A percentile compares a stretch with the other conserved stretches of the same genome.
These are phyloP conservation scores for Xanthoconium separans DNA, from an alignment of 1,284 basidiomycete species.

Conservation along the genomic window DNA sequence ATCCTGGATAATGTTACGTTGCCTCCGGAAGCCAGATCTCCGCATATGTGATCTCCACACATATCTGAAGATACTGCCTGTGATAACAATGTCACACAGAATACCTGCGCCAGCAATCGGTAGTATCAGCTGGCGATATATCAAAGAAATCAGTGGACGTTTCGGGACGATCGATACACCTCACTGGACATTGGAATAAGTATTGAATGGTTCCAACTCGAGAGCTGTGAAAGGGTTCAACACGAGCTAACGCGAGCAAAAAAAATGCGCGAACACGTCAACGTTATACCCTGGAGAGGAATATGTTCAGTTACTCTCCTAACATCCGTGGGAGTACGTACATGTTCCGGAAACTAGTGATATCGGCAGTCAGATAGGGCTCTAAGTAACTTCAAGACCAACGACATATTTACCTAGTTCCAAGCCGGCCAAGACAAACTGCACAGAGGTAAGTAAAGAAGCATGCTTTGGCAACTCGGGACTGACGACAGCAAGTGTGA, in stretches of 20 bases:
- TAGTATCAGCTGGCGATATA: conserved; percentile 1
- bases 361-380: too few relatives aligned
- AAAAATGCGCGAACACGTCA: conserved; percentile 6
- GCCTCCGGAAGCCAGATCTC: conserved; percentile 2
- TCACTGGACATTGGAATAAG: conserved; percentile 9
- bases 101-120: not conserved
- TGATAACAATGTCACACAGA: conserved; percentile 9
- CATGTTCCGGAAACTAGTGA: conserved; percentile 5
- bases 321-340: not conserved
- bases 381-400: not conserved
- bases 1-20: conserved; percentile 5
- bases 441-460: not conserved
- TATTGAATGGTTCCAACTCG: conserved; percentile 5
- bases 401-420: not conserved
- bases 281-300: conserved; percentile 5
- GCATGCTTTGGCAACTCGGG: too few relatives aligned
- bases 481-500: conserved; percentile 10
- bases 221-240: conserved; percentile 2
- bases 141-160: not conserved
- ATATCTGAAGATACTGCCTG: conserved; percentile 8
- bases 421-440: not conserved
- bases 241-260: not conserved
- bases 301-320: not conserved
- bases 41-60: conserved; percentile 9
- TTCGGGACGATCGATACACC: not conserved